Percentiles rank a stretch among this genome's conserved stretches.
Evolutionary conservation across 2,329 filamentous ascomycete species (phyloP).

Genomic region (Stenocarpella maydis): DNA sequence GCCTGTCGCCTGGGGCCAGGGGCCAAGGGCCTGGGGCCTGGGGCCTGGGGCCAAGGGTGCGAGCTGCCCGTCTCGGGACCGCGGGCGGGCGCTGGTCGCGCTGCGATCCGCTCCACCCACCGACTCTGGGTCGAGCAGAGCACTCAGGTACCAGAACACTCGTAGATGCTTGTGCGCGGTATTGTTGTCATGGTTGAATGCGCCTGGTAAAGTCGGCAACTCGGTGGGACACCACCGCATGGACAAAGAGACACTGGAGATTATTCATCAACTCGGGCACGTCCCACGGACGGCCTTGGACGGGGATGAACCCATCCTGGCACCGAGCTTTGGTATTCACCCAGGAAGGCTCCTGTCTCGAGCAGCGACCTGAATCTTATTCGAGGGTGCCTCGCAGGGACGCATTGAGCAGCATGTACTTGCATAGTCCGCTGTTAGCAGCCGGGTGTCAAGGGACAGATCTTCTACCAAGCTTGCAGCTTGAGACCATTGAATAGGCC

Average conservation of each 20-base stretch:
- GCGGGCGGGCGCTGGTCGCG: conserved; percentile 7
- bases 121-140: background rate
- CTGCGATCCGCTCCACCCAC: conserved; percentile 7
- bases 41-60: background rate
- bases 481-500: background rate
- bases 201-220: background rate
- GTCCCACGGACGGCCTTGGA: conserved; percentile 6
- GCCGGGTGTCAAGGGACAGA: background rate
- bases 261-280: conserved; percentile 29
- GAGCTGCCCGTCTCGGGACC: conserved; percentile 20
- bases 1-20: background rate
- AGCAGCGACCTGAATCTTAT: conserved; percentile 13
- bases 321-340: conserved; percentile 1
- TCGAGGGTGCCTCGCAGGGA: background rate
- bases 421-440: background rate
- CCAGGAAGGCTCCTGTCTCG: conserved; percentile 24
- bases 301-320: conserved; percentile 32
- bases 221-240: background rate
- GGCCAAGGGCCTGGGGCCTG: conserved; percentile 9
- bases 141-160: no score
- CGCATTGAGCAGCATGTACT: background rate
- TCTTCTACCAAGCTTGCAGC: background rate
- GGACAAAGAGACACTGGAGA: conserved; percentile 9
- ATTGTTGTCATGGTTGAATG: background rate
- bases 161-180: no score